Evolutionary conservation across 345 rosid genomes (phyloP).

Genomic region (Microthlaspi erraticum): DNA sequence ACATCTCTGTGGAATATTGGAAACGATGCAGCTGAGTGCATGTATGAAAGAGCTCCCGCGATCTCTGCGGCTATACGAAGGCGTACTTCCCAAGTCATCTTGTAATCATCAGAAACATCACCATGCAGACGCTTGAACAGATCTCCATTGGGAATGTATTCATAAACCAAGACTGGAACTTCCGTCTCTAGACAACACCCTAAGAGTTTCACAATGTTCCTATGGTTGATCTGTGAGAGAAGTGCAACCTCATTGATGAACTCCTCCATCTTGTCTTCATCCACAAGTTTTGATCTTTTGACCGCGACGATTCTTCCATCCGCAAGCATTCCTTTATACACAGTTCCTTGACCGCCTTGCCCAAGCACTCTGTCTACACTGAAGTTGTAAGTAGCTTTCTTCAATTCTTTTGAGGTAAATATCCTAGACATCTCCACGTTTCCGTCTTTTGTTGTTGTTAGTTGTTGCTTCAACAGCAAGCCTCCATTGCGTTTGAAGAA

Average conservation of each 20-base stretch:
- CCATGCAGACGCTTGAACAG: conserved; percentile 48
- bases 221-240: conserved; percentile 47
- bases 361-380: conserved; percentile 38
- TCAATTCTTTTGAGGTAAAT: conserved; percentile 31
- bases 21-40: conserved; percentile 46
- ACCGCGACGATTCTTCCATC: conserved; percentile 49
- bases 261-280: conserved; percentile 40
- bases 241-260: conserved; percentile 55
- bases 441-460: conserved; percentile 23
- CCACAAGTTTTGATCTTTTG: conserved; percentile 35
- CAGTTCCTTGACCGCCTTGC: conserved; percentile 50
- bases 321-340: conserved; percentile 46
- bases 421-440: conserved; percentile 32
- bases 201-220: conserved; percentile 42
- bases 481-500: conserved; percentile 45
- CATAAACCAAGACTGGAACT: conserved; percentile 41
- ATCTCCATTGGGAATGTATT: conserved; percentile 49
- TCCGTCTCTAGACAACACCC: conserved; percentile 52
- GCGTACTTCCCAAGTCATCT: conserved; percentile 49
- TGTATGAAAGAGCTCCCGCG: conserved; percentile 43
- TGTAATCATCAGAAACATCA: neutral
- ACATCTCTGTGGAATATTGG: conserved; percentile 53
- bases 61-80: conserved; percentile 46
- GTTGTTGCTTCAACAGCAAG: conserved; percentile 40
- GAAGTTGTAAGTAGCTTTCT: conserved; percentile 30